These are phyloP conservation scores for Colletotrichum sp. DNA, from an alignment of 2,329 filamentous ascomycete species.

Conservation along the genomic window DNA sequence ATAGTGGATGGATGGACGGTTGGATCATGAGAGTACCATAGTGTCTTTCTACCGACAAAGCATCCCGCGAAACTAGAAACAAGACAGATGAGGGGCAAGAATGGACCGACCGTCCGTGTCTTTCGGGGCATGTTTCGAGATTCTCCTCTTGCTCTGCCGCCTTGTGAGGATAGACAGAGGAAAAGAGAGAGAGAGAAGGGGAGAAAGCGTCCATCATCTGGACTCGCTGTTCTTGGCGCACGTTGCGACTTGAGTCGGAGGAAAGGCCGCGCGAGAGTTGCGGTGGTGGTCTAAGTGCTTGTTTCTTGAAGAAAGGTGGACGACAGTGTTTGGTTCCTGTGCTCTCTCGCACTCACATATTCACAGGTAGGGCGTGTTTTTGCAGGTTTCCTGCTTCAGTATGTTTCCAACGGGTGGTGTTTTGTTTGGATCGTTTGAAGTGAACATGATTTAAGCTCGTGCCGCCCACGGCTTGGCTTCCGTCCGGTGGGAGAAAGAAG, in stretches of 20 bases:
- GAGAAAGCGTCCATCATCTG: slow-evolving; percentile 12
- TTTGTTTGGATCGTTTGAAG: background rate
- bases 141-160: background rate
- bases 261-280: background rate
- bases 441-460: background rate
- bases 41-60: background rate
- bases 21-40: background rate
- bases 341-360: background rate
- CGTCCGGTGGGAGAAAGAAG: background rate
- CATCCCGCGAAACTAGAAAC: background rate
- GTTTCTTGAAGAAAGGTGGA: background rate
- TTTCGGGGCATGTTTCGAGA: slow-evolving; percentile 14
- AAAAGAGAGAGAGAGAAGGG: background rate
- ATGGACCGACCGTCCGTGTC: background rate
- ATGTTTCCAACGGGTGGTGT: background rate
- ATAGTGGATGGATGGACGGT: background rate
- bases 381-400: background rate
- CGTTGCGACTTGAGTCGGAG: slow-evolving; percentile 14
- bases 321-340: background rate
- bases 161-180: background rate
- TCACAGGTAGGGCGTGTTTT: background rate
- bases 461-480: background rate
- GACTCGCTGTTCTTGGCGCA: slow-evolving; percentile 16
- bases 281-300: background rate
- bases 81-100: background rate